A percentile compares a stretch with the other conserved stretches of the same genome.
Conservation (phyloP, 148 eudicot genomes). For the Vaccinium macrocarpon region DNA sequence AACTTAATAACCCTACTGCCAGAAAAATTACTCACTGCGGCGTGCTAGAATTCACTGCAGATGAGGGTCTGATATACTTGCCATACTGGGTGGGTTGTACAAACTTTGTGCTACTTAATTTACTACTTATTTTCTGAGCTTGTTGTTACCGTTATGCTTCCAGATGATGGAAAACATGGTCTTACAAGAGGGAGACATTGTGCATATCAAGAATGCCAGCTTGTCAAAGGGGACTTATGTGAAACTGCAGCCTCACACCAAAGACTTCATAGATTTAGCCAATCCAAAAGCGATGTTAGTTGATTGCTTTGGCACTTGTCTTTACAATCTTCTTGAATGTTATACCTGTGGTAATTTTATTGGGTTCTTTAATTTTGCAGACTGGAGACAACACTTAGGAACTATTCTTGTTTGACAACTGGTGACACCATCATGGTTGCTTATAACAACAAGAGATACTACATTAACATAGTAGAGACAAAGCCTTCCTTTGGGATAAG, state of each 20-base stretch:
- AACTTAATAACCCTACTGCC: conserved; percentile 16
- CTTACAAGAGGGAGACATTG: conserved; percentile 22
- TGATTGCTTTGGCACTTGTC: background rate
- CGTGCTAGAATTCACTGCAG: conserved; percentile 30
- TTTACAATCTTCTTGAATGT: background rate
- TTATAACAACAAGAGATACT: conserved; percentile 27
- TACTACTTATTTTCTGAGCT: background rate
- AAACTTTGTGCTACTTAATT: background rate
- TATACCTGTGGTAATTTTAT: background rate
- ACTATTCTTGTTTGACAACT: conserved; percentile 30
- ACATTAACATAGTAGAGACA: conserved; percentile 31
- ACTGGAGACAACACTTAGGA: conserved; percentile 27
- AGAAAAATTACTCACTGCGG: conserved; percentile 26
- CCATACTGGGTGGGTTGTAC: conserved; percentile 28
- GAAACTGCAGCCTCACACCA: conserved; percentile 38
- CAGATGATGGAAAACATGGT: conserved; percentile 36
- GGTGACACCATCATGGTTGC: conserved; percentile 35
- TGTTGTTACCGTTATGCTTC: background rate
- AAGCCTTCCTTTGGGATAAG: conserved; percentile 25
- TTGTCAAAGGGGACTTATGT: conserved; percentile 28
- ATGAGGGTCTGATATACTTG: conserved; percentile 30
- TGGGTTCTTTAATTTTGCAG: conserved; percentile 2
- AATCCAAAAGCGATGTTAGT: conserved; percentile 31
- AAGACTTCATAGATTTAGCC: conserved; percentile 22
- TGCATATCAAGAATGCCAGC: conserved; percentile 19